phyloP scores from a whole-genome alignment of 768 basidiomycete species.

The Rhodotorula sphaerocarpa region DNA sequence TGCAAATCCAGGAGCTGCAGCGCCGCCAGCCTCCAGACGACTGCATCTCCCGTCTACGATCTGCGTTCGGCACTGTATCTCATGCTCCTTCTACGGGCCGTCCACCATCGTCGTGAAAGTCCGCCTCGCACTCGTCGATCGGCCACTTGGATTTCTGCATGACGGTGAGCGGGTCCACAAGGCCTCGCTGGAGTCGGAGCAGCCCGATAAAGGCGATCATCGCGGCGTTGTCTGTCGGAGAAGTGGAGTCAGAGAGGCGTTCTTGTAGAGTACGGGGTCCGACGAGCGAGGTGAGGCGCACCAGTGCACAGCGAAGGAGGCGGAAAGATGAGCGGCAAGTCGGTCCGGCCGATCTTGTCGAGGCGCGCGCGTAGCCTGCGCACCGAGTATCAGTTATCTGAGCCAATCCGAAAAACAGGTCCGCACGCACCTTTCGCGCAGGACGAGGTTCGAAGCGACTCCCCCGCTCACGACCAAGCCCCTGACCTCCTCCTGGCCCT shows the following conservation, averaged over 20 bases:
- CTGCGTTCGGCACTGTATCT: too few relatives aligned
- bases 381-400: conserved; percentile 16
- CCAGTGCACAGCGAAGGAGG: conserved; percentile 74
- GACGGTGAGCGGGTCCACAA: conserved; percentile 45
- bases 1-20: too few relatives aligned
- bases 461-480: conserved; percentile 81
- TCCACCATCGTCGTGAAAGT: too few relatives aligned
- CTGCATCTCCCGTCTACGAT: too few relatives aligned
- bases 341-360: conserved; percentile 33
- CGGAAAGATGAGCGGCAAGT: conserved; percentile 71
- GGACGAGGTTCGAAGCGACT: conserved; percentile 73
- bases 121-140: conserved; percentile 52
- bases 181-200: conserved; percentile 64
- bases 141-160: conserved; percentile 61
- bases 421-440: conserved; percentile 56
- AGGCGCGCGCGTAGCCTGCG: conserved; percentile 38
- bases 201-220: conserved; percentile 95
- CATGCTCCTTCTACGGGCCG: neutral
- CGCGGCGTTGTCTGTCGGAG: conserved; percentile 71
- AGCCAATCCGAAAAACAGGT: neutral
- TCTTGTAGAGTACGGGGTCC: too few relatives aligned
- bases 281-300: conserved; percentile 40
- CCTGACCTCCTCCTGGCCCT: conserved; percentile 38
- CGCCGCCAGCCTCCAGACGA: too few relatives aligned
- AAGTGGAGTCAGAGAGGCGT: neutral